Conservation (phyloP, 164 flowering plant genomes). For the Pachysandra terminalis region DNA sequence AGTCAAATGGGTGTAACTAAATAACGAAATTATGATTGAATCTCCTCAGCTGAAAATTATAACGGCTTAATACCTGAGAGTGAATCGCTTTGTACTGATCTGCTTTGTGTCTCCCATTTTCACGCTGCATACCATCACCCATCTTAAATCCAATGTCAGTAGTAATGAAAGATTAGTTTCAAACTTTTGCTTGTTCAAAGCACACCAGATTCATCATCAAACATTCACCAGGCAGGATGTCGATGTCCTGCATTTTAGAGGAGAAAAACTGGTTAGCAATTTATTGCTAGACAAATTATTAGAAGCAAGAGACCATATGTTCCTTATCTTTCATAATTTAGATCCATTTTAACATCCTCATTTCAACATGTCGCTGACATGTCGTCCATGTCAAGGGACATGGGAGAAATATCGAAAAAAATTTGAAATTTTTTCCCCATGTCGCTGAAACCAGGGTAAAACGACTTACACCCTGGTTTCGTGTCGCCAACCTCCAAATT, state of each 20-base stretch:
- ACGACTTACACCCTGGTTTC: too few species aligned
- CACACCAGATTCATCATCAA: not conserved
- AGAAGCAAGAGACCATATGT: not conserved
- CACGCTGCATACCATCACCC: slow-evolving; percentile 89
- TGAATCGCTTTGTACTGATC: slow-evolving; percentile 68
- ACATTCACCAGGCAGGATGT: not conserved
- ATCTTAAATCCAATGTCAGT: slow-evolving; percentile 24
- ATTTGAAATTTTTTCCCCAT: too few species aligned
- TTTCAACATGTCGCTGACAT: too few species aligned
- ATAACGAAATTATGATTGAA: not conserved
- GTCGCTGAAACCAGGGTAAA: too few species aligned
- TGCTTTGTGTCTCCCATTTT: slow-evolving; percentile 77
- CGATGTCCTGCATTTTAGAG: not conserved
- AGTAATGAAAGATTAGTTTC: not conserved
- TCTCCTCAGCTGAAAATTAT: not conserved
- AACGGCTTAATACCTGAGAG: slow-evolving; percentile 50
- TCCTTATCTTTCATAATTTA: too few species aligned
- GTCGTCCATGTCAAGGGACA: too few species aligned
- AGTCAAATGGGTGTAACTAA: too few species aligned
- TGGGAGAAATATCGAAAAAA: too few species aligned
- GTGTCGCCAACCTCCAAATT: too few species aligned
- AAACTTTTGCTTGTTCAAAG: not conserved
- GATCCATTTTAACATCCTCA: too few species aligned
- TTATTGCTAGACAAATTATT: not conserved
- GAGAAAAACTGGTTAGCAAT: not conserved